phyloP scores from a whole-genome alignment of 306 rosid species.

The Argentina anserina region DNA sequence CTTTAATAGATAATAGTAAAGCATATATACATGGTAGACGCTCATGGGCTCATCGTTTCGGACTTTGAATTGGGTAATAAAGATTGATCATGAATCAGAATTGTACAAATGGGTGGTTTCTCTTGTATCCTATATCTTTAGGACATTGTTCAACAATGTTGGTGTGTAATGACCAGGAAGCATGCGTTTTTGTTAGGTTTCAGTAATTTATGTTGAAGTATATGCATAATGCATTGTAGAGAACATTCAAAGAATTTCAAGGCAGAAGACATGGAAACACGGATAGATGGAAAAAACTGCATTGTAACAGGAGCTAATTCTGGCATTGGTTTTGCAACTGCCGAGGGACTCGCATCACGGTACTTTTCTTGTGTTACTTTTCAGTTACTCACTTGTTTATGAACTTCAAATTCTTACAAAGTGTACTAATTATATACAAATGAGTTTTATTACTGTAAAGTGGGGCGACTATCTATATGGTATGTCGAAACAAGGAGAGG shows the following conservation, averaged over 20 bases:
- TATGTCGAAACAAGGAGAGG: conserved; percentile 83
- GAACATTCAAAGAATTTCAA: conserved; percentile 77
- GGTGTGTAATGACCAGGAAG: no score
- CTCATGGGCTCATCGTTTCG: neutral
- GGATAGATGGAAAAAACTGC: conserved; percentile 74
- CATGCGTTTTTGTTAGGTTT: no score
- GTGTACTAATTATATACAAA: neutral
- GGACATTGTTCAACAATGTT: neutral
- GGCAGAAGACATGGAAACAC: conserved; percentile 55
- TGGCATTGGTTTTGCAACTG: conserved; percentile 87
- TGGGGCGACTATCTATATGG: conserved; percentile 77
- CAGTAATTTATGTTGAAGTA: conserved; percentile 11
- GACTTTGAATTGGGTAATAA: neutral
- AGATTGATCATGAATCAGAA: neutral
- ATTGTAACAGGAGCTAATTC: conserved; percentile 96
- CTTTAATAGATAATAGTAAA: neutral
- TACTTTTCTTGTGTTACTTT: conserved; percentile 27
- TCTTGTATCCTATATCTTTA: neutral
- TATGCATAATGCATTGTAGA: conserved; percentile 28
- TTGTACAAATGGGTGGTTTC: neutral
- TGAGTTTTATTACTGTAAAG: conserved; percentile 36
- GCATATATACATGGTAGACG: neutral
- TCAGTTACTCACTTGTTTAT: neutral
- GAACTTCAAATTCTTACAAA: neutral
- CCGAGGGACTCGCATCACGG: conserved; percentile 85